phyloP scores from a whole-genome alignment of 371 early-diverging fungal species.

The Basidiobolus meristosporus region DNA sequence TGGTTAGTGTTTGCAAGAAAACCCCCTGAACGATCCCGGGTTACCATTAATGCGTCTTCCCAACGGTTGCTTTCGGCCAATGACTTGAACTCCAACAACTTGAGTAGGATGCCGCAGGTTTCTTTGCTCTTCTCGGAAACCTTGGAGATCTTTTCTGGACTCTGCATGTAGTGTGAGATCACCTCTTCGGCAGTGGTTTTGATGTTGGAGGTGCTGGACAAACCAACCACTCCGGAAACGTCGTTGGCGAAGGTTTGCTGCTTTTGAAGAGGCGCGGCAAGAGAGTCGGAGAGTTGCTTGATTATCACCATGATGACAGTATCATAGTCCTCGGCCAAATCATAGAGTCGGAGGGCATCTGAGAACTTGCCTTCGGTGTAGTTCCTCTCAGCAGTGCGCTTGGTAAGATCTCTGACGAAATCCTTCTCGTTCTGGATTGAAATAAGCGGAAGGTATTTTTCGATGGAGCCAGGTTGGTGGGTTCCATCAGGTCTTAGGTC shows the following conservation, averaged over 20 bases:
- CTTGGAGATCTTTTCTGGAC: no score
- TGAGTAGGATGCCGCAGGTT: neutral
- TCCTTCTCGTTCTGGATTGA: slow-evolving; percentile 26
- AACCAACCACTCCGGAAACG: no score
- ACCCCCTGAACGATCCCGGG: no score
- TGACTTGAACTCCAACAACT: no score
- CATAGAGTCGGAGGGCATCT: slow-evolving; percentile 57
- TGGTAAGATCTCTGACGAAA: slow-evolving; percentile 30
- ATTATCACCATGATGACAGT: slow-evolving; percentile 53
- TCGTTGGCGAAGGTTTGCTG: no score
- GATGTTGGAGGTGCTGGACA: no score
- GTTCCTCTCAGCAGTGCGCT: slow-evolving; percentile 46
- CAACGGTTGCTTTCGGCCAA: no score
- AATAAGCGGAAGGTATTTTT: slow-evolving; percentile 33
- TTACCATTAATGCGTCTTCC: slow-evolving; percentile 3
- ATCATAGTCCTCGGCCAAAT: slow-evolving; percentile 57
- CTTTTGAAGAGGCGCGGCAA: slow-evolving; percentile 7
- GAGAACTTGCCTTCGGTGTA: slow-evolving; percentile 35
- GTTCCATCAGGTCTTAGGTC: slow-evolving; percentile 18
- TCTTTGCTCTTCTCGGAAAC: neutral
- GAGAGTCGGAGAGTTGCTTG: slow-evolving; percentile 22
- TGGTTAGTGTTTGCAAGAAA: no score
- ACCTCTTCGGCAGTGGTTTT: no score
- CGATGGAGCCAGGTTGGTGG: slow-evolving; percentile 32
- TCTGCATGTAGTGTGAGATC: no score